Percentiles rank a stretch among this genome's conserved stretches.
Evolutionary conservation across 2,329 filamentous ascomycete genomes (phyloP).

Genomic region (Clathrospora elynae): DNA sequence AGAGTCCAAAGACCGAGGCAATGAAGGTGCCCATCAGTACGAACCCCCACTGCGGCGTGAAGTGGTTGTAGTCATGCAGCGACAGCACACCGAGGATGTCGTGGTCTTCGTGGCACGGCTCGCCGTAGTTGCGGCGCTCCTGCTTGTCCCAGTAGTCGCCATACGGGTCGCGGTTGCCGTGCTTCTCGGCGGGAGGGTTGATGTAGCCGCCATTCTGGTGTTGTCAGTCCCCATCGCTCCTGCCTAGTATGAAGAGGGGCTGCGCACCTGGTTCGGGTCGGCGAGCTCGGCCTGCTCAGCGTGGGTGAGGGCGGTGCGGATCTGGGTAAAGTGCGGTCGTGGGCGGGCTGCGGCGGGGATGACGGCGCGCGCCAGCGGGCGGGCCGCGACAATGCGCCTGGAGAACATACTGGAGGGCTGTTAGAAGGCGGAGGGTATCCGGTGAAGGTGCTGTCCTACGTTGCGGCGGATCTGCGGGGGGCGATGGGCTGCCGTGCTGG

Average conservation of each 20-base stretch:
- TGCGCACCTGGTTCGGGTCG: constrained; percentile 66
- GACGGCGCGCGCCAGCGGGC: constrained; percentile 48
- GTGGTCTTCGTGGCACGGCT: constrained; percentile 95
- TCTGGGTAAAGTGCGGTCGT: constrained; percentile 44
- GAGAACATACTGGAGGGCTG: constrained; percentile 48
- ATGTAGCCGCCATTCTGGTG: constrained; percentile 82
- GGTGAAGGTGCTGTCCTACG: constrained; percentile 31
- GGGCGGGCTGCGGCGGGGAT: constrained; percentile 37
- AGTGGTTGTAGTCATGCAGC: constrained; percentile 86
- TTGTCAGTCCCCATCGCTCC: constrained; percentile 16
- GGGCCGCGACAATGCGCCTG: constrained; percentile 50
- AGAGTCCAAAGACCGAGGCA: constrained; percentile 49
- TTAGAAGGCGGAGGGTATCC: constrained; percentile 49
- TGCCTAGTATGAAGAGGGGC: constrained; percentile 21
- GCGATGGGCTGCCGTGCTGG: constrained; percentile 21
- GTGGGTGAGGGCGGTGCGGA: constrained; percentile 44
- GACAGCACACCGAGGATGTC: constrained; percentile 90
- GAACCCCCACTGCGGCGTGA: constrained; percentile 71
- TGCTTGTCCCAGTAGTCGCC: constrained; percentile 97
- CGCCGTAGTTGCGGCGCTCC: constrained; percentile 94
- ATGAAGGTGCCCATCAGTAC: constrained; percentile 59
- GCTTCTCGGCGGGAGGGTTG: constrained; percentile 79
- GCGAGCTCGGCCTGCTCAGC: constrained; percentile 54
- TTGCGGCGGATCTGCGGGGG: constrained; percentile 31
- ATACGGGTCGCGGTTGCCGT: constrained; percentile 90